Conservation (phyloP, 805 yeast species). For the Pichia insulana region DNA sequence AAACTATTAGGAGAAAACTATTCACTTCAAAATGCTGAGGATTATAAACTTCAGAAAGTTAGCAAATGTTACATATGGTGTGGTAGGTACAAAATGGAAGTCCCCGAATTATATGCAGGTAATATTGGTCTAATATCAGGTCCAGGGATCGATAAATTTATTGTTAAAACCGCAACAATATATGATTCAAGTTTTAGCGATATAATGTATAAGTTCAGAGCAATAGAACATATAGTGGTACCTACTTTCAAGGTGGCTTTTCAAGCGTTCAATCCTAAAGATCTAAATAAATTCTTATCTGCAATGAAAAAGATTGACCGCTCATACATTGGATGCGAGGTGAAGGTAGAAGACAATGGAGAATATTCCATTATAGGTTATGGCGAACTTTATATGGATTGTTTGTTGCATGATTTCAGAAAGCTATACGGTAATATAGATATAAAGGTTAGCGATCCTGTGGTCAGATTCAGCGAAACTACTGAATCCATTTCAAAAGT, state of each 20-base stretch:
- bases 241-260: constrained; percentile 76
- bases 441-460: constrained; percentile 78
- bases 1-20: constrained; percentile 49
- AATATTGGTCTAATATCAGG: constrained; percentile 63
- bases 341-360: constrained; percentile 83
- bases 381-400: constrained; percentile 85
- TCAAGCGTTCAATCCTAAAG: constrained; percentile 74
- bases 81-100: constrained; percentile 58
- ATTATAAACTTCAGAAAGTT: constrained; percentile 33
- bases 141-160: constrained; percentile 37
- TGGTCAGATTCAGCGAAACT: constrained; percentile 73
- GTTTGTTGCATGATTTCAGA: constrained; percentile 70
- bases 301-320: constrained; percentile 56
- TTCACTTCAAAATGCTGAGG: constrained; percentile 43
- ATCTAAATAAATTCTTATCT: constrained; percentile 62
- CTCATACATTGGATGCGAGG: constrained; percentile 54
- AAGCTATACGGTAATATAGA: constrained; percentile 53
- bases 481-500: constrained; percentile 57
- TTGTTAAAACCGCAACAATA: constrained; percentile 57
- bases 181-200: constrained; percentile 22
- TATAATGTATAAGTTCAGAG: constrained; percentile 29
- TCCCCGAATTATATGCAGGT: constrained; percentile 42
- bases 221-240: constrained; percentile 36
- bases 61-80: constrained; percentile 46
- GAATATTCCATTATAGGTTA: constrained; percentile 73